phyloP scores from a whole-genome alignment of 2,329 filamentous ascomycete species.

The Colletotrichum spinosum region DNA sequence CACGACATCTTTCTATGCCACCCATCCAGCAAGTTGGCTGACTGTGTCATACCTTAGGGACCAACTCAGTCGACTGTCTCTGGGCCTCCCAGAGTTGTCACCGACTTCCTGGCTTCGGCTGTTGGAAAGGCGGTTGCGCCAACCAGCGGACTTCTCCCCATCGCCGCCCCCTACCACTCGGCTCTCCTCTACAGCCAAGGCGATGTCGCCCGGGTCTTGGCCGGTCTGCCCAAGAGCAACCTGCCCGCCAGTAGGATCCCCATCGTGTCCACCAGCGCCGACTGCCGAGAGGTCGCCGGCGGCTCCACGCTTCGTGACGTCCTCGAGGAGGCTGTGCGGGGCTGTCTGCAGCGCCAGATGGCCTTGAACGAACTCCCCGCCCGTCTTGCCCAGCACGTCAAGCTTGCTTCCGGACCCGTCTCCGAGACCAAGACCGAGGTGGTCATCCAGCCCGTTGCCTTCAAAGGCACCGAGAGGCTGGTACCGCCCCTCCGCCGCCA shows the following conservation, averaged over 20 bases:
- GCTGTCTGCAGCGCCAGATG: conserved; percentile 11
- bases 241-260: conserved; percentile 64
- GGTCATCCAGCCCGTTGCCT: neutral
- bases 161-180: conserved; percentile 69
- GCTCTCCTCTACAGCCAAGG: conserved; percentile 60
- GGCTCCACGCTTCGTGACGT: conserved; percentile 55
- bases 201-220: conserved; percentile 55
- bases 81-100: conserved; percentile 69
- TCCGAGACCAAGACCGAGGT: neutral
- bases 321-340: conserved; percentile 58
- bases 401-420: neutral
- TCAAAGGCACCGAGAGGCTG: conserved; percentile 4
- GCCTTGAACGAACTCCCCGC: neutral
- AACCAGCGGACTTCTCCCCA: conserved; percentile 60
- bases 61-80: conserved; percentile 17
- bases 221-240: conserved; percentile 54
- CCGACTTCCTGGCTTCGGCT: conserved; percentile 57
- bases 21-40: neutral
- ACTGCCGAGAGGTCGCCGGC: conserved; percentile 54
- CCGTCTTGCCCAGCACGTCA: conserved; percentile 8
- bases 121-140: conserved; percentile 51
- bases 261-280: conserved; percentile 56
- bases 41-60: neutral
- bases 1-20: no score
- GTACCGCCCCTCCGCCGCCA: conserved; percentile 4